Conservation (phyloP, 78 protist species). For the Acrasis kona region DNA sequence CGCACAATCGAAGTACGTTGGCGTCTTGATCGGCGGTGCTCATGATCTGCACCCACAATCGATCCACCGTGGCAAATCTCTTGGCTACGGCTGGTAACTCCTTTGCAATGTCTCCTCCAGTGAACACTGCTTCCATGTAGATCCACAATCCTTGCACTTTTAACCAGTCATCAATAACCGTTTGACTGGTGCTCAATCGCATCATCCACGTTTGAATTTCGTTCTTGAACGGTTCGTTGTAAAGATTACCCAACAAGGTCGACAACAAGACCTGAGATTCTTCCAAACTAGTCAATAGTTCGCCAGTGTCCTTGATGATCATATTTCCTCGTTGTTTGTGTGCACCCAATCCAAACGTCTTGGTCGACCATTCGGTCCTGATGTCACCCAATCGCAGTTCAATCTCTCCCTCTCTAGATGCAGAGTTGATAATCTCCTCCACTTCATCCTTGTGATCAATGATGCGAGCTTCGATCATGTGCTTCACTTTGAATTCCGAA, state of each 20-base stretch:
- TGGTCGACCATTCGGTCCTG: slow-evolving; percentile 36
- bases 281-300: slow-evolving; percentile 26
- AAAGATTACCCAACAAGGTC: slow-evolving; percentile 8
- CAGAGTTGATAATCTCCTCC: slow-evolving; percentile 30
- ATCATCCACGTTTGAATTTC: slow-evolving; percentile 8
- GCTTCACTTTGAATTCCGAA: slow-evolving; percentile 18
- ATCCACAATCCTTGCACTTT: slow-evolving; percentile 42
- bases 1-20: slow-evolving; percentile 28
- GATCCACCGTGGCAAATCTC: slow-evolving; percentile 32
- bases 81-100: slow-evolving; percentile 49
- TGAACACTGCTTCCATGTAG: slow-evolving; percentile 50
- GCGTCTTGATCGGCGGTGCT: slow-evolving; percentile 12
- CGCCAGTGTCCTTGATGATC: slow-evolving; percentile 12
- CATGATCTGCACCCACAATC: slow-evolving; percentile 49
- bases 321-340: slow-evolving; percentile 35
- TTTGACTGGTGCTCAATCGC: slow-evolving; percentile 7
- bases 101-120: slow-evolving; percentile 30
- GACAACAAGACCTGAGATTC: slow-evolving; percentile 45
- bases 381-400: slow-evolving; percentile 15
- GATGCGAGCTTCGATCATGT: slow-evolving; percentile 21
- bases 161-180: slow-evolving; percentile 28
- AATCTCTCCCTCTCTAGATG: slow-evolving; percentile 47
- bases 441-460: slow-evolving; percentile 25
- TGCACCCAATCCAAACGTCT: slow-evolving; percentile 14
- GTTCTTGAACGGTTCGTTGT: slow-evolving; percentile 28